Percentiles rank a stretch among this genome's conserved stretches.
Conservation (phyloP, 169 alveolate species). For the Nephromyces sp. region DNA sequence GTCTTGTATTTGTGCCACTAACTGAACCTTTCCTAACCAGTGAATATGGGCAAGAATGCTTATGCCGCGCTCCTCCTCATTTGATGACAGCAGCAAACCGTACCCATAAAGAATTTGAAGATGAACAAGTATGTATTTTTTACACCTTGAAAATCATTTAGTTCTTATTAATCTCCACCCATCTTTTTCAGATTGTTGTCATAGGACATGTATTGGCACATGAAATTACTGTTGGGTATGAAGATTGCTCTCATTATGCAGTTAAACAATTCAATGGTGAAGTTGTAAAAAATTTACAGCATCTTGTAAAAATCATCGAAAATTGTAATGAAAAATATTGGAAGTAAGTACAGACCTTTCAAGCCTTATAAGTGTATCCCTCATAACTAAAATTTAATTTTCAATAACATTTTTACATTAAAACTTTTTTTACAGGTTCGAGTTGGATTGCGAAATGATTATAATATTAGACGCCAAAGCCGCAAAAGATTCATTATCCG, state of each 20-base stretch:
- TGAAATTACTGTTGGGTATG: constrained; percentile 31
- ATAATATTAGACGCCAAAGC: constrained; percentile 21
- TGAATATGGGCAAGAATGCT: constrained; percentile 39
- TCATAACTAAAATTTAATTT: no score
- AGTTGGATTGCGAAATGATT: constrained; percentile 27
- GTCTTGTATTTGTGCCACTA: constrained; percentile 1
- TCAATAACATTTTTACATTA: no score
- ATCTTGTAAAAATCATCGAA: constrained; percentile 19
- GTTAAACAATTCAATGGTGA: constrained; percentile 14
- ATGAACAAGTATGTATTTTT: background rate
- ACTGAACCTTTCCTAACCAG: constrained; percentile 9
- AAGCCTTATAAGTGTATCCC: no score
- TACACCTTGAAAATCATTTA: no score
- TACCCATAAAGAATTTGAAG: constrained; percentile 2
- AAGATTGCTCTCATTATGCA: constrained; percentile 14
- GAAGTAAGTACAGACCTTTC: constrained; percentile 10
- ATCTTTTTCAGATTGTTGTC: constrained; percentile 13
- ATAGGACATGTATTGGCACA: constrained; percentile 32
- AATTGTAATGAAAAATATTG: constrained; percentile 18
- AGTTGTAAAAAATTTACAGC: constrained; percentile 5
- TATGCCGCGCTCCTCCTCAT: constrained; percentile 28
- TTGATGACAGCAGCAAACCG: constrained; percentile 6
- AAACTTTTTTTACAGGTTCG: constrained; percentile 19
- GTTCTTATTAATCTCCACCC: no score
- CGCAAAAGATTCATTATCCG: constrained; percentile 11